Evolutionary conservation across 441 rosid genomes (phyloP), one percentile per base, ranked within the genome.

Genomic region (Sinapis alba): DNA sequence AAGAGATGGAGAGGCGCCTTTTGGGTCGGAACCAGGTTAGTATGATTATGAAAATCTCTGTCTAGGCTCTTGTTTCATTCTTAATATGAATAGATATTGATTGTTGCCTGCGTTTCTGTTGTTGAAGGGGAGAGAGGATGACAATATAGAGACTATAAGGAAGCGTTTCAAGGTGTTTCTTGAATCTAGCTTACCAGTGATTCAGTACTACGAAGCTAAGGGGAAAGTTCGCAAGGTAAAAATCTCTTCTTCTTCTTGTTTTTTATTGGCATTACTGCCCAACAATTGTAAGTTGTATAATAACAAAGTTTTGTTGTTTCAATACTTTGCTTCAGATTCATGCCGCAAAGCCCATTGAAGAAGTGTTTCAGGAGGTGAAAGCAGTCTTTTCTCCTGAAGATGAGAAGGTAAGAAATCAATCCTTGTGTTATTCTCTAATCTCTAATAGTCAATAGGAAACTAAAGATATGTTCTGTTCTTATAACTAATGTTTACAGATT

Each of bases 101-200:
- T 51, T 9, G 21, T 36, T 32, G 12, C 65, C 28, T 69, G 43
- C 4, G 3, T 56, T 53, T 70, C 41, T 65, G 34, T 36, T 36
- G 9, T 62, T 47, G 41, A 75, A 83, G 89, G 88, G 87, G 59
- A 81, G 90, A 79, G 84, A 67, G 36, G 90, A 87, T 82, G 92
- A 85, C 80, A 85, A 83, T 73, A 82, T 82, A 4, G 86, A 86
- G 28, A 83, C 83, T 30, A 81, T 87, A 69, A 71, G 66, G 83
- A 85, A 84, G 76, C 83, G 89, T 36, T 81, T 85, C 20, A 78
- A 81, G 68, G 86, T 86, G 66, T 86, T 85, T 63, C 69, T 74
- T 1, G 86, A 85, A 60, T 81, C 83, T 30, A 88, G 84, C 38
- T 57, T 81, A 12, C 89, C 89, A 0, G 86, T 90, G 62, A 79